Evolutionary conservation across 176 grass and related monocot species (phyloP).

Genomic region (Hordeum marinum): DNA sequence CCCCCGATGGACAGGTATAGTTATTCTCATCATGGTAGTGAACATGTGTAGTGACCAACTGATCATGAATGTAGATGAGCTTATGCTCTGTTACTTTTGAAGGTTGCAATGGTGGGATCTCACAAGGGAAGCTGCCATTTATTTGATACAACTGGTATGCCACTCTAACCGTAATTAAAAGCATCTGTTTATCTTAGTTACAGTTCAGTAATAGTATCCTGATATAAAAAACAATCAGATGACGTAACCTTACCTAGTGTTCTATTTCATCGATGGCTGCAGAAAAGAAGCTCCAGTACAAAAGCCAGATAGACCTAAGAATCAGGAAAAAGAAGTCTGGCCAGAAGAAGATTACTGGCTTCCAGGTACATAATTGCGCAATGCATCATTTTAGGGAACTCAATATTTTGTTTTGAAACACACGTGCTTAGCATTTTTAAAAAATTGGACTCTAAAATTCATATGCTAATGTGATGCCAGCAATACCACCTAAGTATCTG

Average conservation of each 20-base stretch:
- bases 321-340: conserved; percentile 85
- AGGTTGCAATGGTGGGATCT: conserved; percentile 93
- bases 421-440: not conserved
- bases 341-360: conserved; percentile 98
- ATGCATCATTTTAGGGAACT: not conserved
- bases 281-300: conserved; percentile 92
- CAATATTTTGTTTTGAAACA: not conserved
- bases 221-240: not conserved
- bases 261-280: conserved; percentile 15
- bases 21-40: not conserved
- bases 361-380: conserved; percentile 59
- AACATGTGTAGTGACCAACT: conserved; percentile 5
- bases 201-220: not conserved
- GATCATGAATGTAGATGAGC: conserved; percentile 8
- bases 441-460: not conserved
- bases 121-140: conserved; percentile 94
- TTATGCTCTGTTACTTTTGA: conserved; percentile 38
- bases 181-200: not conserved
- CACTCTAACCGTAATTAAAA: not conserved
- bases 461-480: not conserved
- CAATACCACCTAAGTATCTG: not conserved
- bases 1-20: conserved; percentile 82
- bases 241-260: not conserved
- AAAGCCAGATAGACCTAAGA: conserved; percentile 76
- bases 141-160: conserved; percentile 94